Evolutionary conservation across 2,329 filamentous ascomycete genomes (phyloP).

Genomic region (Sphaerulina populicola): DNA sequence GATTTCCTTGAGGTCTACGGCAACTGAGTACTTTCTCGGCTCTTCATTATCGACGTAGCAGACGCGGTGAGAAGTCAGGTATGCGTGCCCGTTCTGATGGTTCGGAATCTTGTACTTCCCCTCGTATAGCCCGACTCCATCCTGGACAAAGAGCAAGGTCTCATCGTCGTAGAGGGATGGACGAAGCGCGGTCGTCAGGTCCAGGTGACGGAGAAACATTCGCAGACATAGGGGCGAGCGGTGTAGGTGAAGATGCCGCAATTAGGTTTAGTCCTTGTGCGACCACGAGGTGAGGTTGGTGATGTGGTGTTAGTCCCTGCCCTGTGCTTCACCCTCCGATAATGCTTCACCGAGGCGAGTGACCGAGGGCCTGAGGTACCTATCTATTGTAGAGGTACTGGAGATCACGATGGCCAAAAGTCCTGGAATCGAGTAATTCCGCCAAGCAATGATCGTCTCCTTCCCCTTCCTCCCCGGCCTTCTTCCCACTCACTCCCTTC

Average conservation of each 20-base stretch:
- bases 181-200: conserved; percentile 91
- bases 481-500: background rate
- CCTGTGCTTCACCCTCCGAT: too few species aligned
- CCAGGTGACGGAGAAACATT: conserved; percentile 95
- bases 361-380: too few species aligned
- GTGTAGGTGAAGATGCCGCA: background rate
- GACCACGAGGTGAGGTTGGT: background rate
- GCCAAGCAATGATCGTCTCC: background rate
- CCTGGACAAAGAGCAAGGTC: conserved; percentile 89
- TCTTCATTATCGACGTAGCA: conserved; percentile 91
- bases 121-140: conserved; percentile 94
- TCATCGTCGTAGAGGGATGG: conserved; percentile 89
- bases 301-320: background rate
- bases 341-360: too few species aligned
- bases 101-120: conserved; percentile 93
- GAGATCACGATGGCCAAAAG: background rate
- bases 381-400: too few species aligned
- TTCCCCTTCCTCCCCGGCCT: background rate
- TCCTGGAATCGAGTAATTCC: background rate
- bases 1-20: conserved; percentile 80
- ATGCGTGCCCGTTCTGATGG: conserved; percentile 92
- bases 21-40: conserved; percentile 73
- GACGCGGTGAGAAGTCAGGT: conserved; percentile 87
- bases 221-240: conserved; percentile 33
- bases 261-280: conserved; percentile 1